A percentile compares a stretch with the other conserved stretches of the same genome.
Conservation (phyloP, 1,139 yeast genomes). For the Nakaseomyces delphensis region DNA sequence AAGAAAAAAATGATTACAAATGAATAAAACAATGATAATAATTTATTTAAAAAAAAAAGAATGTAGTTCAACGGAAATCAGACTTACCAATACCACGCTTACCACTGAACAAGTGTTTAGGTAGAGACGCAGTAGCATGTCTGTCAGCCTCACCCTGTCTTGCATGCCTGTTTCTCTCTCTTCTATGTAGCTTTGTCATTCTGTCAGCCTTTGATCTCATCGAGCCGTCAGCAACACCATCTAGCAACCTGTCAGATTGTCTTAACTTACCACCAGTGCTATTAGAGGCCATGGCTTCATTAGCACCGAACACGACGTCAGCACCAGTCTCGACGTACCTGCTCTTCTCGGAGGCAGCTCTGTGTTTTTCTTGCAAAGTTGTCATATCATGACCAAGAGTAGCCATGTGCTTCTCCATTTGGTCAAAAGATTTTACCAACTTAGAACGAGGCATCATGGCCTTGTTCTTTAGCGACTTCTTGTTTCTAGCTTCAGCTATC, state of each 20-base stretch:
- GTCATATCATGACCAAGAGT: conserved; percentile 81
- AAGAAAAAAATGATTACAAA: not conserved
- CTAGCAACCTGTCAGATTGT: conserved; percentile 76
- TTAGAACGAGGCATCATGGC: conserved; percentile 92
- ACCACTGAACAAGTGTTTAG: conserved; percentile 92
- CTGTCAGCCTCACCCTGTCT: conserved; percentile 96
- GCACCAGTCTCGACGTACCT: conserved; percentile 54
- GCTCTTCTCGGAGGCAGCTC: conserved; percentile 35
- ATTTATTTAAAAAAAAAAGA: too few species aligned
- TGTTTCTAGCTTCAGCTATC: conserved; percentile 80
- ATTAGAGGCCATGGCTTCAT: conserved; percentile 27
- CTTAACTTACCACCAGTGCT: conserved; percentile 37
- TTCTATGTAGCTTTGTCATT: conserved; percentile 79
- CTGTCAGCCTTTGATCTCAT: conserved; percentile 79
- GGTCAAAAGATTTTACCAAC: conserved; percentile 62
- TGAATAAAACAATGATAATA: too few species aligned
- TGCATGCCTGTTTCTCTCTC: conserved; percentile 87
- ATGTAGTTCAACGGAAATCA: conserved; percentile 40
- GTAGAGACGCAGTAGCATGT: conserved; percentile 74
- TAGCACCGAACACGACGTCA: conserved; percentile 53
- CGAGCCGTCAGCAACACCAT: conserved; percentile 80
- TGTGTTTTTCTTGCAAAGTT: conserved; percentile 45
- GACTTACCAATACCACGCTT: conserved; percentile 91
- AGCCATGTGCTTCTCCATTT: conserved; percentile 84
- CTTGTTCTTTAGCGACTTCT: conserved; percentile 79